Evolutionary conservation across 208 protist species (phyloP).

Genomic region (Wallacemonas collosoma): DNA sequence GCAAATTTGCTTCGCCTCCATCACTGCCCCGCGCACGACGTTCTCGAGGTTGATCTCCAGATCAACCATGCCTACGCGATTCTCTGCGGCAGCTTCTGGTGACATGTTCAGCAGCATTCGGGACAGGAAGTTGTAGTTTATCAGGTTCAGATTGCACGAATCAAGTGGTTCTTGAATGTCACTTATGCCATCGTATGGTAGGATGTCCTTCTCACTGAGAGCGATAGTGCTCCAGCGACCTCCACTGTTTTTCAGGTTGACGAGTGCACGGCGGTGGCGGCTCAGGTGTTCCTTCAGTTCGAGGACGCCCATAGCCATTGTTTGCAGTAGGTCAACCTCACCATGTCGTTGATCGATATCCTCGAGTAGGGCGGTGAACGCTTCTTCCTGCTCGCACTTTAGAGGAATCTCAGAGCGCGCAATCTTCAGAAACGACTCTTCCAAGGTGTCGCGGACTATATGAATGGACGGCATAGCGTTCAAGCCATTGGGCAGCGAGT

Average conservation of each 20-base stretch:
- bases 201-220: slow-evolving; percentile 40
- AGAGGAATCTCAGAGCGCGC: slow-evolving; percentile 74
- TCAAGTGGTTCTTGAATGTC: slow-evolving; percentile 72
- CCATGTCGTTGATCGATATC: slow-evolving; percentile 73
- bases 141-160: slow-evolving; percentile 68
- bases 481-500: slow-evolving; percentile 81
- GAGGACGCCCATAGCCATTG: slow-evolving; percentile 77
- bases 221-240: slow-evolving; percentile 37
- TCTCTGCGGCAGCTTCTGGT: slow-evolving; percentile 34
- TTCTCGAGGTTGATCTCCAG: slow-evolving; percentile 82
- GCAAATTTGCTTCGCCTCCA: slow-evolving; percentile 91
- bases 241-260: slow-evolving; percentile 46
- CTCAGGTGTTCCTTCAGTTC: slow-evolving; percentile 85
- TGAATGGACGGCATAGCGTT: slow-evolving; percentile 84
- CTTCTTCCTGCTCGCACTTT: slow-evolving; percentile 31
- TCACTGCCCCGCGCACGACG: slow-evolving; percentile 82
- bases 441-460: slow-evolving; percentile 70
- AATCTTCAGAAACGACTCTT: slow-evolving; percentile 71
- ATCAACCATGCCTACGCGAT: slow-evolving; percentile 82
- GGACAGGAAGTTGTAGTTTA: slow-evolving; percentile 87
- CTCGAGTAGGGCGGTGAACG: slow-evolving; percentile 65
- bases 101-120: slow-evolving; percentile 72
- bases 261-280: slow-evolving; percentile 55
- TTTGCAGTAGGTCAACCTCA: slow-evolving; percentile 69
- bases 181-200: slow-evolving; percentile 57